Conservation (phyloP, 208 protist species). For the Acanthamoeba quina region DNA sequence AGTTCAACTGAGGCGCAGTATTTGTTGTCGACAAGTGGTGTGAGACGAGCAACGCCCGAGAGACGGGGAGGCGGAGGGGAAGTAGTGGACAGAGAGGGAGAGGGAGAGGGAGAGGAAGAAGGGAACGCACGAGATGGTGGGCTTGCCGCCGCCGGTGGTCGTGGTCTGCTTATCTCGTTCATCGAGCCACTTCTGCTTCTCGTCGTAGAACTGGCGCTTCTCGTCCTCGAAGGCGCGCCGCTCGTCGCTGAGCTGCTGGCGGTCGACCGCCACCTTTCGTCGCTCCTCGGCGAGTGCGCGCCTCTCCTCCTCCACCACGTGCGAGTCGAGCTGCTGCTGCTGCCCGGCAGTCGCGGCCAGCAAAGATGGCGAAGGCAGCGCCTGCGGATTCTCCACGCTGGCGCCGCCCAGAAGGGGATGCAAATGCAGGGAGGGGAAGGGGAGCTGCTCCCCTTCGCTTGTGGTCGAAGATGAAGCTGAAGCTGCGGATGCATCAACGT, state of each 20-base stretch:
- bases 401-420: background rate
- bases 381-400: background rate
- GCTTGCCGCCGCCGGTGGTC: background rate
- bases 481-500: background rate
- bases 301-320: background rate
- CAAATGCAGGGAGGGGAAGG: conserved; percentile 17
- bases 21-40: background rate
- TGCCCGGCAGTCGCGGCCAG: background rate
- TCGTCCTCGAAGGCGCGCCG: conserved; percentile 20
- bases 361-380: conserved; percentile 15
- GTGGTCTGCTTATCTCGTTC: background rate
- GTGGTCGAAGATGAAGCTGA: background rate
- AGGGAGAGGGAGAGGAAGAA: too few species aligned
- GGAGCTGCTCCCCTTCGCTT: background rate
- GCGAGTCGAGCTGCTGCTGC: background rate
- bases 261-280: conserved; percentile 3
- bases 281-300: conserved; percentile 22
- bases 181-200: conserved; percentile 37
- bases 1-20: background rate
- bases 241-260: conserved; percentile 43
- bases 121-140: background rate
- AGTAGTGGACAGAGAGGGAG: background rate
- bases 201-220: conserved; percentile 39
- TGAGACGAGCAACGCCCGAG: background rate
- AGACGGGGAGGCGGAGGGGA: background rate